A percentile compares a stretch with the other conserved stretches of the same genome.
These are phyloP conservation scores for Pouteria glomerata DNA, from an alignment of 148 eudicot genomes.

Conservation along the genomic window DNA sequence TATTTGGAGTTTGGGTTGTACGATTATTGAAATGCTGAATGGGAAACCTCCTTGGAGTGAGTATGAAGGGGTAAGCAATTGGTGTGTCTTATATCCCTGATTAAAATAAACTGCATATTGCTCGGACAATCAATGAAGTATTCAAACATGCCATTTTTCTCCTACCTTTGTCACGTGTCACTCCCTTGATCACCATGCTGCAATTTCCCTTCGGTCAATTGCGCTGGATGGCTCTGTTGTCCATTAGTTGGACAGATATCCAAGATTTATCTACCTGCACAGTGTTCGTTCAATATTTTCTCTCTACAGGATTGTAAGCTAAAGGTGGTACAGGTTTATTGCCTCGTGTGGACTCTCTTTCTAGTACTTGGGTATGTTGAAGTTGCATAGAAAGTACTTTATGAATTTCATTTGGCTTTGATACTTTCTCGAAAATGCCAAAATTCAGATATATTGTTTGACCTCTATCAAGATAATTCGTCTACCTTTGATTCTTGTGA, in stretches of 20 bases:
- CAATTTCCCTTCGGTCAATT: not conserved
- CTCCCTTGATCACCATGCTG: not conserved
- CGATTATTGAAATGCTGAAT: conserved; percentile 87
- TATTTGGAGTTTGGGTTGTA: conserved; percentile 98
- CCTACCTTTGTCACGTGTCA: not conserved
- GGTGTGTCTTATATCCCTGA: not conserved
- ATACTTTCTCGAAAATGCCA: not conserved
- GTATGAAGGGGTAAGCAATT: conserved; percentile 69
- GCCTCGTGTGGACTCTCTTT: not conserved
- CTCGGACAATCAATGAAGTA: not conserved
- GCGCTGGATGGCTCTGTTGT: not conserved
- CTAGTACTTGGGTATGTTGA: not conserved
- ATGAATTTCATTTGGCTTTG: not conserved
- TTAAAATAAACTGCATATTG: not conserved
- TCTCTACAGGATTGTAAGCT: not conserved
- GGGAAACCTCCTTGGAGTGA: conserved; percentile 96
- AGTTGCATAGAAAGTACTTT: not conserved
- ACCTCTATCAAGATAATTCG: not conserved
- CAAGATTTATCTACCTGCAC: not conserved
- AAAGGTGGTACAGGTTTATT: not conserved
- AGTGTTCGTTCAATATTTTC: not conserved
- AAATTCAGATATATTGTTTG: not conserved
- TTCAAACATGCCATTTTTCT: not conserved
- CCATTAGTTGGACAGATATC: not conserved
- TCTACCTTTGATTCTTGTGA: not conserved